Evolutionary conservation across 441 rosid genomes (phyloP).

Genomic region (Erodium trifolium): DNA sequence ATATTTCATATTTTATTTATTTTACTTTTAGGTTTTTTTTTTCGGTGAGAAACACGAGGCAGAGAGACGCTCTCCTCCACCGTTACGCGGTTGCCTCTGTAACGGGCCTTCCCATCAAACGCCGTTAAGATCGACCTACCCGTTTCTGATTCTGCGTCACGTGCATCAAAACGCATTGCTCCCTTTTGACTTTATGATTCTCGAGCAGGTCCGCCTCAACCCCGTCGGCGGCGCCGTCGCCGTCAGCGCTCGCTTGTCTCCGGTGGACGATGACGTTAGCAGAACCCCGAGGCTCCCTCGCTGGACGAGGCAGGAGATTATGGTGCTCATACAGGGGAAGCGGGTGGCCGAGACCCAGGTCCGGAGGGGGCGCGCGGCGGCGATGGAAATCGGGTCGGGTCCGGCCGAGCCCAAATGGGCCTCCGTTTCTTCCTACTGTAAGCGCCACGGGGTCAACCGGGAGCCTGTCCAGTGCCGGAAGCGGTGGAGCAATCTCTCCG

Average conservation of each 20-base stretch:
- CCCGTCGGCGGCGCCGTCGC: conserved; percentile 23
- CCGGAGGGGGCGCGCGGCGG: conserved; percentile 60
- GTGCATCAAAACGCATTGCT: not conserved
- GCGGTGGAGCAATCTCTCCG: conserved; percentile 91
- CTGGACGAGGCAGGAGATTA: conserved; percentile 94
- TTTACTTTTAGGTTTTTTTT: no score
- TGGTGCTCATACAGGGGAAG: conserved; percentile 88
- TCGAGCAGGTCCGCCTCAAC: not conserved
- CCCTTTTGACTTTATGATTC: not conserved
- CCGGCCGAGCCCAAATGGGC: conserved; percentile 79
- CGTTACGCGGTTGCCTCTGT: not conserved
- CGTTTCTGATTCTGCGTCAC: not conserved
- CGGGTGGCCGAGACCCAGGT: conserved; percentile 81
- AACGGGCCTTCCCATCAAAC: not conserved
- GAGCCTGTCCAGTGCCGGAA: conserved; percentile 98
- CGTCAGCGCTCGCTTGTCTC: not conserved
- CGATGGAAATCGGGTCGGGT: conserved; percentile 49
- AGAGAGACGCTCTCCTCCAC: not conserved
- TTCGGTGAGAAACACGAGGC: no score
- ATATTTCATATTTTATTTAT: no score
- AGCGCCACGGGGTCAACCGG: conserved; percentile 79
- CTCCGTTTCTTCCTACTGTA: conserved; percentile 81
- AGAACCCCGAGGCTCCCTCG: conserved; percentile 83
- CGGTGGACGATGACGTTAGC: conserved; percentile 20
- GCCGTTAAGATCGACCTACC: not conserved